Evolutionary conservation across 495 filamentous ascomycete species (phyloP), one percentile per base, ranked within the genome.

Genomic region (Neurospora sp.): DNA sequence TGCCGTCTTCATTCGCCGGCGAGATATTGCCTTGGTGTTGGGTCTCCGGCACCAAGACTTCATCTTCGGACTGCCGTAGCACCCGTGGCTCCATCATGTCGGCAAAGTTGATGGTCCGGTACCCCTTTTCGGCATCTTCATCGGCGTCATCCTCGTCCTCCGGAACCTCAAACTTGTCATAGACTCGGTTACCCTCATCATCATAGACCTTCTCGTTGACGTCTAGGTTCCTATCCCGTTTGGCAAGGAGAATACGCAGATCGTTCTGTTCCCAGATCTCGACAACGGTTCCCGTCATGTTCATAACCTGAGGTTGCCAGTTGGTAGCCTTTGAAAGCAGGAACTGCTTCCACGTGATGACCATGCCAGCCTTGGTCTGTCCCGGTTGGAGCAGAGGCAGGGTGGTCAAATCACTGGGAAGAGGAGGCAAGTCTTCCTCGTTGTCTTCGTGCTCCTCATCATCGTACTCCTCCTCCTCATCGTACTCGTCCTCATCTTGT

Each of bases 301-400:
- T 90, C 3, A 85, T 86, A 47, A 96, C 83, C 71, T 85, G 86
- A 1, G 95, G 95, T 71, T 92, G 86, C 91, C 93, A 97, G 37
- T 88, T 91, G 9, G 90, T 93, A 14, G 85, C 88, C 71, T 88
- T 89, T 39, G 92, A 93, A 77, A 94, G 87, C 38, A 89, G 85
- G 71, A 93, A 85, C 71, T 93, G 87, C 75, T 91, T 93, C 87
- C 92, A 99, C 3, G 91, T 90, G 73, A 99, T 89, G 42, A 94
- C 84, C 78, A 91, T 89, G 12, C 91, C 92, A 4, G 83, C 74
- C 42, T 84, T 82, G 20, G 87, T 85, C 40, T 90, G 84, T 3
- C 81, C 85, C 61, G 86, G 80, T 4, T 78, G 77, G 22, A 97
- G 81, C 44, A 79, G 73, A 8, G 88, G 82, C 22, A 94, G 85